Conservation (phyloP, 805 yeast species). For the Candida ulmi region DNA sequence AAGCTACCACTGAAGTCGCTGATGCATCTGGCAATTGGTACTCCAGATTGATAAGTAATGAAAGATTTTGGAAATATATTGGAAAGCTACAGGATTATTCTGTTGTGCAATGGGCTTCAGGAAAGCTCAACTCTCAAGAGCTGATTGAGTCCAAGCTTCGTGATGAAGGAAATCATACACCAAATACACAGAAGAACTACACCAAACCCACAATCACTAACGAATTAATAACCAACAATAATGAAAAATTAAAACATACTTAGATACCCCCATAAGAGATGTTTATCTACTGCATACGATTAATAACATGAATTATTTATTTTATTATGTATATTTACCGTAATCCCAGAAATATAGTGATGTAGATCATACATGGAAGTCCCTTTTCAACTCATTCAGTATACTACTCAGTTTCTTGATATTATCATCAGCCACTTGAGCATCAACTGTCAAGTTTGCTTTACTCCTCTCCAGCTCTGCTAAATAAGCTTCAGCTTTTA, state of each 20-base stretch:
- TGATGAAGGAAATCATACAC: neutral
- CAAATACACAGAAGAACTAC: neutral
- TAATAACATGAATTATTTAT: neutral
- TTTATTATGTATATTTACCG: neutral
- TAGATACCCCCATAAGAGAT: neutral
- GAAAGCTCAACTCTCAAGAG: neutral
- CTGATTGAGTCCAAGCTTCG: no score
- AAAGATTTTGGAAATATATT: constrained; percentile 1
- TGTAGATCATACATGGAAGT: no score
- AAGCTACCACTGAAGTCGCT: neutral
- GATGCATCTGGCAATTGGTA: neutral
- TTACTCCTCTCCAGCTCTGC: neutral
- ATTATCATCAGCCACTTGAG: neutral
- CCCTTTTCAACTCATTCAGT: neutral
- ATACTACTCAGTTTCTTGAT: neutral
- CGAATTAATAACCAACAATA: neutral
- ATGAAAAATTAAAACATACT: neutral
- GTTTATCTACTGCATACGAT: neutral
- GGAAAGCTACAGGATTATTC: constrained; percentile 1
- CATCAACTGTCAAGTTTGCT: neutral
- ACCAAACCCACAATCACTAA: neutral
- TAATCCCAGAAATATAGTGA: no score
- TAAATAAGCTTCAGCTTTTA: neutral
- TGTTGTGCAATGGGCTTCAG: neutral
- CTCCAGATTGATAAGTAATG: neutral